phyloP scores from a whole-genome alignment of 768 basidiomycete genomes.

The Zangia roseola region DNA sequence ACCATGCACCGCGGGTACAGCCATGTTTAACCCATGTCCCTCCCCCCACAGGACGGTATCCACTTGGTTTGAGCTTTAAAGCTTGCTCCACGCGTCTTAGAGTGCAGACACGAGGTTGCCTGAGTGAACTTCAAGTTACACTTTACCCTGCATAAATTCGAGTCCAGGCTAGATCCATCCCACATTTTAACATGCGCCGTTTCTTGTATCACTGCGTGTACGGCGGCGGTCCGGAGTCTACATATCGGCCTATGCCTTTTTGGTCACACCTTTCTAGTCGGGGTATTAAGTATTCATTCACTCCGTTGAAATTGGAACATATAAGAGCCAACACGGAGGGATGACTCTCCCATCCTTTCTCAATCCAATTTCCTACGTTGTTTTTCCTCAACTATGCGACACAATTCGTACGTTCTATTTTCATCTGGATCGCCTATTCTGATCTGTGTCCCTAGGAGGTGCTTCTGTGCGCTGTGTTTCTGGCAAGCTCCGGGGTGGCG shows the following conservation, averaged over 20 bases:
- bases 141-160: not conserved
- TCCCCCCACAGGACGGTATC: no score
- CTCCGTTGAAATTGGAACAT: no score
- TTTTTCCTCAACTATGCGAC: no score
- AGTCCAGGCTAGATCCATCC: no score
- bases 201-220: not conserved
- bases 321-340: no score
- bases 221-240: not conserved
- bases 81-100: not conserved
- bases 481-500: not conserved
- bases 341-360: no score
- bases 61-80: no score
- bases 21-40: no score
- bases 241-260: not conserved
- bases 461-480: not conserved
- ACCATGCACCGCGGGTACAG: no score
- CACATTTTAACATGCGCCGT: not conserved
- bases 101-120: not conserved
- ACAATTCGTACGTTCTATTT: no score
- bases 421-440: not conserved
- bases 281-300: no score
- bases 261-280: not conserved
- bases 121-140: not conserved
- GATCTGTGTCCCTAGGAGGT: slow-evolving; percentile 7
- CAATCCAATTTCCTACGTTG: no score